phyloP scores from a whole-genome alignment of 1,139 yeast genomes.

The Hansenula sp. region DNA sequence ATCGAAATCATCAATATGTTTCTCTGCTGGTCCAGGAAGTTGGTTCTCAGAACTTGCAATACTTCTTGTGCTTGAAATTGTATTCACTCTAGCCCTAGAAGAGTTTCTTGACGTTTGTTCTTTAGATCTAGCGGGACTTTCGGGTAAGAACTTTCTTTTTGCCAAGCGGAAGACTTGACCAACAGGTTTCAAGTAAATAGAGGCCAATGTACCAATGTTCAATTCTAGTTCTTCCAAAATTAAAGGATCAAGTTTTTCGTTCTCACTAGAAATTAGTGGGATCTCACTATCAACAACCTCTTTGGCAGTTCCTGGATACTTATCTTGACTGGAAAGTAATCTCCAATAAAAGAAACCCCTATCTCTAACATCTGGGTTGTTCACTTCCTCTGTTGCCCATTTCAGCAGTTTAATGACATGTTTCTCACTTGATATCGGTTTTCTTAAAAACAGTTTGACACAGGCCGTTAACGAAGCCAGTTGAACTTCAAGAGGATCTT shows the following conservation, averaged over 20 bases:
- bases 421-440: slow-evolving; percentile 53
- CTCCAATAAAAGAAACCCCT: slow-evolving; percentile 88
- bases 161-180: slow-evolving; percentile 72
- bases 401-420: slow-evolving; percentile 59
- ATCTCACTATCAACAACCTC: slow-evolving; percentile 55
- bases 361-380: slow-evolving; percentile 81
- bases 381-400: slow-evolving; percentile 70
- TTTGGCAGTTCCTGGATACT: slow-evolving; percentile 33
- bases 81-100: not conserved
- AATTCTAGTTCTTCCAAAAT: slow-evolving; percentile 79
- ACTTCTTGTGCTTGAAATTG: slow-evolving; percentile 9
- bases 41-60: slow-evolving; percentile 10
- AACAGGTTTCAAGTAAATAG: slow-evolving; percentile 81
- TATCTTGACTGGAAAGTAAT: slow-evolving; percentile 51
- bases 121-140: slow-evolving; percentile 51
- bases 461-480: slow-evolving; percentile 70
- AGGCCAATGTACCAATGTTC: slow-evolving; percentile 77
- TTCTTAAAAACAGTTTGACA: slow-evolving; percentile 60
- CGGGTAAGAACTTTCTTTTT: slow-evolving; percentile 47
- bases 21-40: slow-evolving; percentile 11
- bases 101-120: slow-evolving; percentile 10
- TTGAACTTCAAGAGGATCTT: slow-evolving; percentile 72
- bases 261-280: slow-evolving; percentile 65
- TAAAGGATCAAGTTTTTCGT: slow-evolving; percentile 66
- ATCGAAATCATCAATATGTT: slow-evolving; percentile 32